A percentile compares a stretch with the other conserved stretches of the same genome.
phyloP scores from a whole-genome alignment of 352 stramenopile genomes.

The Pythium pyrilobum region DNA sequence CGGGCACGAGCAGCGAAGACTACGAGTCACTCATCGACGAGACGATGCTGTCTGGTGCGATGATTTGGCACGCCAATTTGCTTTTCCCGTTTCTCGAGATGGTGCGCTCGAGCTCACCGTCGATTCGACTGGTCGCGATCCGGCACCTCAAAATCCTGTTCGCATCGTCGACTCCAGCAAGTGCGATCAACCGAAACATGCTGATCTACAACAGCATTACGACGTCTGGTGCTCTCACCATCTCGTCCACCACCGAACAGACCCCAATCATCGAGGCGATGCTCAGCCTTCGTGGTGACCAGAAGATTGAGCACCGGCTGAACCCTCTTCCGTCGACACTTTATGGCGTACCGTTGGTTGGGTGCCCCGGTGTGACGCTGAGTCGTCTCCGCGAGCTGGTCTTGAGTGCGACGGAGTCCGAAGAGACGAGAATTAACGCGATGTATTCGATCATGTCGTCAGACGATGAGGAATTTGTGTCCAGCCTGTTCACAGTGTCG shows the following conservation, averaged over 20 bases:
- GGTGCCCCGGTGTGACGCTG: constrained; percentile 47
- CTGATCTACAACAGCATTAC: constrained; percentile 78
- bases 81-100: constrained; percentile 32
- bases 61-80: constrained; percentile 24
- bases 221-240: constrained; percentile 52
- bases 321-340: constrained; percentile 25
- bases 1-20: constrained; percentile 13
- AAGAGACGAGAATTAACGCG: constrained; percentile 63
- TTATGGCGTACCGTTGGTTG: constrained; percentile 47
- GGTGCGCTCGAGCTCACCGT: constrained; percentile 21
- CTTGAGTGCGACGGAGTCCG: constrained; percentile 42
- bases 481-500: constrained; percentile 47
- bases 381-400: constrained; percentile 66
- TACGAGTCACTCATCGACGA: constrained; percentile 27
- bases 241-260: constrained; percentile 74
- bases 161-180: constrained; percentile 25
- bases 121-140: constrained; percentile 27
- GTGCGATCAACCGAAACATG: constrained; percentile 71
- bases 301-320: constrained; percentile 21
- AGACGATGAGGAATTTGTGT: constrained; percentile 68
- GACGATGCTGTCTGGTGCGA: constrained; percentile 19
- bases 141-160: constrained; percentile 32
- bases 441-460: constrained; percentile 60
- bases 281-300: constrained; percentile 56
- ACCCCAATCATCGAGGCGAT: constrained; percentile 77